phyloP scores from a whole-genome alignment of 129 eudicot species.

The Pulicaria dysenterica region DNA sequence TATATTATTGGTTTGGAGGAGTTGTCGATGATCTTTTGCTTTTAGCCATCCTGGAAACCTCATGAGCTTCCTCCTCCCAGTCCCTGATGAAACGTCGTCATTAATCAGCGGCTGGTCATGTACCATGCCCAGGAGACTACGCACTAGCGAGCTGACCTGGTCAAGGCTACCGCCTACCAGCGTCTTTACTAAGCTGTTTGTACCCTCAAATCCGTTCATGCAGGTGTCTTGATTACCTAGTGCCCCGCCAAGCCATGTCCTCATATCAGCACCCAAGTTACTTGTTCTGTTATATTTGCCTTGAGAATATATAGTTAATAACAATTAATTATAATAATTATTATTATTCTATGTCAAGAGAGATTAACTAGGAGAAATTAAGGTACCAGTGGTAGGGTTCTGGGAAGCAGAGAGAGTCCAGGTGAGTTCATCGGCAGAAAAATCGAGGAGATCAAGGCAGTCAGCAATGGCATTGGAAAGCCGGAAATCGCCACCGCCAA shows the following conservation, averaged over 20 bases:
- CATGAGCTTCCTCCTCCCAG: slow-evolving; percentile 27
- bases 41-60: slow-evolving; percentile 68
- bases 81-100: neutral
- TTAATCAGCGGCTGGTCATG: neutral
- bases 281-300: slow-evolving; percentile 66
- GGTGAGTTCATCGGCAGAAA: slow-evolving; percentile 63
- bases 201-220: slow-evolving; percentile 87
- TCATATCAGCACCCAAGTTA: slow-evolving; percentile 59
- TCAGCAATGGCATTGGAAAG: slow-evolving; percentile 67
- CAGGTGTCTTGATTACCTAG: slow-evolving; percentile 86
- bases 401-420: slow-evolving; percentile 68
- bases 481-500: slow-evolving; percentile 57
- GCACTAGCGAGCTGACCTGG: slow-evolving; percentile 58
- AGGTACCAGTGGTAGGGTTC: slow-evolving; percentile 44
- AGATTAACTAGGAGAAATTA: neutral
- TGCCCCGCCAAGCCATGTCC: slow-evolving; percentile 84
- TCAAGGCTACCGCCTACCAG: slow-evolving; percentile 49
- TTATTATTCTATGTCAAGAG: too few relatives aligned
- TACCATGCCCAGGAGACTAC: slow-evolving; percentile 50
- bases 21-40: slow-evolving; percentile 45
- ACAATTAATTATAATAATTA: too few relatives aligned
- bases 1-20: slow-evolving; percentile 45
- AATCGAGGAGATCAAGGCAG: slow-evolving; percentile 83
- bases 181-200: slow-evolving; percentile 54
- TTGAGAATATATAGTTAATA: neutral